Evolutionary conservation across 495 filamentous ascomycete genomes (phyloP).

Genomic region (Aspergillus nanangensis): DNA sequence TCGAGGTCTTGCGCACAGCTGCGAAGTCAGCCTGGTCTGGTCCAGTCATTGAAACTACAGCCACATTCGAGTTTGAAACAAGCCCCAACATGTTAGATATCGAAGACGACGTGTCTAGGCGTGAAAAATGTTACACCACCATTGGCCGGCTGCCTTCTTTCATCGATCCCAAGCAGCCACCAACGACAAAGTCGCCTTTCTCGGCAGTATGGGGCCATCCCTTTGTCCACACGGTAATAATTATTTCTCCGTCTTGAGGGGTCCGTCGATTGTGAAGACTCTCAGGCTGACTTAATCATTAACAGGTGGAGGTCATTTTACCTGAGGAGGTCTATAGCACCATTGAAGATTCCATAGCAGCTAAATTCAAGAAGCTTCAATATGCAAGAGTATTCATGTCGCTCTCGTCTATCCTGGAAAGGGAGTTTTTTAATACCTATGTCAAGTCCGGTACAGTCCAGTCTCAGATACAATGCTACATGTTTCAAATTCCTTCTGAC

Average conservation of each 20-base stretch:
- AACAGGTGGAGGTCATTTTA: conserved; percentile 68
- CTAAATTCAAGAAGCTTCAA: conserved; percentile 33
- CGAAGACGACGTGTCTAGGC: conserved; percentile 46
- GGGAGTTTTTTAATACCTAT: conserved; percentile 80
- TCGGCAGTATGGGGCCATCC: conserved; percentile 59
- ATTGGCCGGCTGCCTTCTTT: conserved; percentile 57
- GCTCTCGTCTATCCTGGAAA: conserved; percentile 63
- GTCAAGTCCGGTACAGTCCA: conserved; percentile 71
- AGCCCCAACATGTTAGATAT: conserved; percentile 55
- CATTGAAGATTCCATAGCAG: conserved; percentile 51
- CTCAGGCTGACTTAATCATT: neutral
- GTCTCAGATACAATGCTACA: too few relatives aligned
- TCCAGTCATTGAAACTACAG: too few relatives aligned
- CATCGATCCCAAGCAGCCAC: conserved; percentile 64
- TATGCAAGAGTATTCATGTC: conserved; percentile 75
- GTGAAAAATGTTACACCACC: conserved; percentile 71
- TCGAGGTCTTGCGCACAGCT: too few relatives aligned
- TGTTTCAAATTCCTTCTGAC: neutral
- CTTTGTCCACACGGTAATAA: conserved; percentile 69
- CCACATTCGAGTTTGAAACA: too few relatives aligned
- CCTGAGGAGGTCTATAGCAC: conserved; percentile 60
- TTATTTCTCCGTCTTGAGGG: neutral
- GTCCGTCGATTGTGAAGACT: neutral
- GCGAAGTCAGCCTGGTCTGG: too few relatives aligned
- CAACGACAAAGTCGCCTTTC: conserved; percentile 71